A percentile compares a stretch with the other conserved stretches of the same genome.
Conservation (phyloP, 202 grass and related monocot species). For the Carex arenaria region DNA sequence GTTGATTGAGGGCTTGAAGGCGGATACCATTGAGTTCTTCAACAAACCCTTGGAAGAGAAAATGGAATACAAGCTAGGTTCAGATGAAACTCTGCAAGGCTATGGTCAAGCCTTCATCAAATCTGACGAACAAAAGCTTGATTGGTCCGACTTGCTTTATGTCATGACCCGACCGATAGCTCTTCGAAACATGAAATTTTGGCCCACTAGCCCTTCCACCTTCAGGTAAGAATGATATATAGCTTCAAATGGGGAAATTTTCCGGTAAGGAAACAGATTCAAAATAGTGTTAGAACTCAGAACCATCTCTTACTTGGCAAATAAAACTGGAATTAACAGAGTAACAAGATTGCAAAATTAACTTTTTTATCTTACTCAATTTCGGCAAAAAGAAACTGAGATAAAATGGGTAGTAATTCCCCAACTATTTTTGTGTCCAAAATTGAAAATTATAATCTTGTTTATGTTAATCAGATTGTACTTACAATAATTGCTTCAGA, state of each 20-base stretch:
- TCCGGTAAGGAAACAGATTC: too few species aligned
- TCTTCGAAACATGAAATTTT: constrained; percentile 33
- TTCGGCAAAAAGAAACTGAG: neutral
- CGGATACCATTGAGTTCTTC: constrained; percentile 34
- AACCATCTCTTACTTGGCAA: neutral
- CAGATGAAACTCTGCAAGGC: constrained; percentile 36
- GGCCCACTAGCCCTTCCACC: constrained; percentile 32
- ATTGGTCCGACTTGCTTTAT: constrained; percentile 62
- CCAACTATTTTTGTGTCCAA: neutral
- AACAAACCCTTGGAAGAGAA: constrained; percentile 43
- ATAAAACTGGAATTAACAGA: neutral
- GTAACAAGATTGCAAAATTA: neutral
- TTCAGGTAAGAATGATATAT: constrained; percentile 34
- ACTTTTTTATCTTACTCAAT: neutral
- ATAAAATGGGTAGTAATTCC: neutral
- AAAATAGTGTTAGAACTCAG: neutral
- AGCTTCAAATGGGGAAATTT: neutral
- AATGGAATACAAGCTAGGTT: constrained; percentile 21
- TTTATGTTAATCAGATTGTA: neutral
- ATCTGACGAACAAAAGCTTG: constrained; percentile 60
- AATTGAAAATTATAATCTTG: neutral
- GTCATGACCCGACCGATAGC: constrained; percentile 9
- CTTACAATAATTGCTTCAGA: neutral
- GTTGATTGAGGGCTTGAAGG: constrained; percentile 18
- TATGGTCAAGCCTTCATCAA: constrained; percentile 60